A percentile compares a stretch with the other conserved stretches of the same genome.
Conservation (phyloP, 2,329 filamentous ascomycete species). For the Amesomyces nigricolor region DNA sequence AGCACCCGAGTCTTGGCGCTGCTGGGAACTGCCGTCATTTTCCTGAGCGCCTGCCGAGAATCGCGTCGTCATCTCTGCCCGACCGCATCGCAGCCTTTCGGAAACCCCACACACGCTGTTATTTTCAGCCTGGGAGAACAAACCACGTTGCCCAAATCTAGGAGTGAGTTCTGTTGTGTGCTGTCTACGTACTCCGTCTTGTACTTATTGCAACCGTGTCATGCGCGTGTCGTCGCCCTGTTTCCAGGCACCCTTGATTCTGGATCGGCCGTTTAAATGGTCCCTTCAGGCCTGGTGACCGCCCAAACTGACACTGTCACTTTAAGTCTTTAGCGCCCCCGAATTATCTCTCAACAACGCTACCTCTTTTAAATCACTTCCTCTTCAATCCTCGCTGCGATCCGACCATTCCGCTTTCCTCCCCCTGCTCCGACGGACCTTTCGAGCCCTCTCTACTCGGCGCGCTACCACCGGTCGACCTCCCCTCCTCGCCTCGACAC, state of each 20-base stretch:
- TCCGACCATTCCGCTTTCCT: no score
- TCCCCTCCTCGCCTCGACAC: no score
- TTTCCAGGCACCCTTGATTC: constrained; percentile 1
- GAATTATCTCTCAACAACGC: no score
- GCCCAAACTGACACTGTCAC: constrained; percentile 2
- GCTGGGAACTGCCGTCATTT: constrained; percentile 4
- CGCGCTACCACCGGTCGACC: neutral
- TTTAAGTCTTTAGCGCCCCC: neutral
- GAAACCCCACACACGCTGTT: constrained; percentile 12
- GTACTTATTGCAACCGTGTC: constrained; percentile 10
- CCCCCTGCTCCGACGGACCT: no score
- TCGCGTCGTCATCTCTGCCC: constrained; percentile 18
- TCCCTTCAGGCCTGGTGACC: constrained; percentile 2
- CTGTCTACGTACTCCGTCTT: neutral
- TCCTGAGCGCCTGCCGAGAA: neutral
- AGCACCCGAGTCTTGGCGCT: constrained; percentile 16
- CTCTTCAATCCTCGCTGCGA: no score
- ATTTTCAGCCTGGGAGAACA: constrained; percentile 12
- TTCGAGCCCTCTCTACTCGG: neutral
- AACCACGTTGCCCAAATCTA: constrained; percentile 19
- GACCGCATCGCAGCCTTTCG: constrained; percentile 1
- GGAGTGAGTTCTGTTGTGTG: constrained; percentile 14
- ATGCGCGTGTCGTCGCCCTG: constrained; percentile 1
- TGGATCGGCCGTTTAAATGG: constrained; percentile 11
- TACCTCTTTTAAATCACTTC: no score